Percentiles rank a stretch among this genome's conserved stretches.
These are phyloP conservation scores for Jackrogersella minutella DNA, from an alignment of 495 filamentous ascomycete genomes.

Conservation along the genomic window DNA sequence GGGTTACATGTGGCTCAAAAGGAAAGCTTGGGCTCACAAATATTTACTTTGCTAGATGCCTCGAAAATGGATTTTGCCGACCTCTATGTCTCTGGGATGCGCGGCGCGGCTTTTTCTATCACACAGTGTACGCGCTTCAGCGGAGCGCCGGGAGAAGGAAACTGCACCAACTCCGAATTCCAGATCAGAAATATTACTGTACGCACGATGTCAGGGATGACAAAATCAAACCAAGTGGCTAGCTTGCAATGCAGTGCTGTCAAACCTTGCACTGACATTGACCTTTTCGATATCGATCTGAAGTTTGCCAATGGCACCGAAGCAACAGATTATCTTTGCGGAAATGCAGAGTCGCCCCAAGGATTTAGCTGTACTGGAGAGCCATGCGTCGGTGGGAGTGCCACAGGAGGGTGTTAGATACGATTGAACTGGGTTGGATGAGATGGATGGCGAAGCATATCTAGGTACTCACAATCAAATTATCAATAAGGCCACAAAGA, in stretches of 20 bases:
- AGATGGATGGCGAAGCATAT: too few relatives aligned
- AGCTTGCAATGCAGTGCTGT: constrained; percentile 1
- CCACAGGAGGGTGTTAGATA: background rate
- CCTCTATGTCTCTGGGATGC: background rate
- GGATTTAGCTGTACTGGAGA: constrained; percentile 1
- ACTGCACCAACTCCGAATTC: constrained; percentile 4
- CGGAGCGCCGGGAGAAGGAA: constrained; percentile 1
- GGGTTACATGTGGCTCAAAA: background rate
- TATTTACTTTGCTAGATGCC: background rate
- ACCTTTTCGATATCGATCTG: background rate
- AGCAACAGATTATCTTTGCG: background rate
- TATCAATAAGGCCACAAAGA: too few relatives aligned
- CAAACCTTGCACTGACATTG: background rate
- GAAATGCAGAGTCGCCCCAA: background rate
- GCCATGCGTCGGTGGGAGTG: background rate
- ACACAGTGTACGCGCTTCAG: background rate
- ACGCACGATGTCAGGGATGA: background rate
- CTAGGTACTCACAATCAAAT: too few relatives aligned
- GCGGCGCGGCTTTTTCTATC: background rate
- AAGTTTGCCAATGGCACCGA: background rate
- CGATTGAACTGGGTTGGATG: too few relatives aligned
- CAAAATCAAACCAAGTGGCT: background rate
- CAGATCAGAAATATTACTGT: background rate
- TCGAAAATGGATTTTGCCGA: background rate
- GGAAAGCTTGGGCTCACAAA: background rate